phyloP scores from a whole-genome alignment of 805 yeast species.

The Isabelozyma pseudorhagii region DNA sequence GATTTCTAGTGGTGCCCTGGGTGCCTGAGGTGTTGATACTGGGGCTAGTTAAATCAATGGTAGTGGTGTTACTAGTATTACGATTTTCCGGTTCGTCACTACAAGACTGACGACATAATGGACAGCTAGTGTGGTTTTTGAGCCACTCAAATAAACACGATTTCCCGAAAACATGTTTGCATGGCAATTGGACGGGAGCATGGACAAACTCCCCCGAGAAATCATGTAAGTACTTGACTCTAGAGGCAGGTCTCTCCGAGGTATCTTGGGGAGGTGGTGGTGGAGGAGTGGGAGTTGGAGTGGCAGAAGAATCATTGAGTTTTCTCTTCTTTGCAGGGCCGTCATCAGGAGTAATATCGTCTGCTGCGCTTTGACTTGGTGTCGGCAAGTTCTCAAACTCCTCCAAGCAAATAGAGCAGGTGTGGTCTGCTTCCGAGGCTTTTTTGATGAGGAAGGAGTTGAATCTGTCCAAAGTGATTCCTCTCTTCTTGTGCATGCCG shows the following conservation, averaged over 20 bases:
- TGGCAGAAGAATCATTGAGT: conserved; percentile 7
- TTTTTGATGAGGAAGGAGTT: conserved; percentile 43
- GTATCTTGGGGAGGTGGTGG: neutral
- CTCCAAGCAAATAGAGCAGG: conserved; percentile 69
- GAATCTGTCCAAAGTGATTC: conserved; percentile 53
- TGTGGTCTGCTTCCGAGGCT: conserved; percentile 23
- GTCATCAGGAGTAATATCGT: conserved; percentile 1
- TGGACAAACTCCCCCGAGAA: conserved; percentile 39
- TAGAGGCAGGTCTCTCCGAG: conserved; percentile 2
- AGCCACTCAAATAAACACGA: conserved; percentile 88
- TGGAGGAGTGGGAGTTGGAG: neutral
- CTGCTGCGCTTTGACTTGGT: neutral
- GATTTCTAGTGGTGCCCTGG: neutral
- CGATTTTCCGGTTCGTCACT: conserved; percentile 13
- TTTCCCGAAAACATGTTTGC: conserved; percentile 84
- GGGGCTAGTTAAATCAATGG: neutral
- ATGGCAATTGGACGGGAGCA: conserved; percentile 70
- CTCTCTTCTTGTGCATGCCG: conserved; percentile 46
- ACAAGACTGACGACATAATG: conserved; percentile 70
- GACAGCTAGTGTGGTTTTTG: conserved; percentile 70
- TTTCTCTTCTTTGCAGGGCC: conserved; percentile 19
- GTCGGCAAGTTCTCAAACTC: conserved; percentile 12
- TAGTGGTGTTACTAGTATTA: neutral
- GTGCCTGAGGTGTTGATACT: neutral
- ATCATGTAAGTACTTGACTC: conserved; percentile 14